These are phyloP conservation scores for Adansonia gregorii DNA, from an alignment of 441 rosid genomes.

Conservation along the genomic window DNA sequence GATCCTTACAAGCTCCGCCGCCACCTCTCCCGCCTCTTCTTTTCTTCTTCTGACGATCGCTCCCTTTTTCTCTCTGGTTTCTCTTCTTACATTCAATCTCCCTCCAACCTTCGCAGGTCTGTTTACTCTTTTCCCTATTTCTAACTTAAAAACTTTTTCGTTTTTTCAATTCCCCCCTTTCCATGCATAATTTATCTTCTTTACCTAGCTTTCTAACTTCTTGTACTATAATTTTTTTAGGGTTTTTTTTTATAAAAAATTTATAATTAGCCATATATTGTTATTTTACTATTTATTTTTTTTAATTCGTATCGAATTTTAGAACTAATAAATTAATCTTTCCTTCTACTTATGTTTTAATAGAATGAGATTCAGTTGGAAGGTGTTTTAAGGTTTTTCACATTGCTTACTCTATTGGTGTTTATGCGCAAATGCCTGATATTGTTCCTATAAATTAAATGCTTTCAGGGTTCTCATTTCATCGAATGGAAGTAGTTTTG, in stretches of 20 bases:
- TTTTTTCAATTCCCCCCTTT: not conserved
- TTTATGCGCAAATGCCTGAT: not conserved
- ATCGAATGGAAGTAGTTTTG: conserved; percentile 38
- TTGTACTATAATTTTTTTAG: not conserved
- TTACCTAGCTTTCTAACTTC: not conserved
- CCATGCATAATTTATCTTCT: not conserved
- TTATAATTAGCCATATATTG: too few relatives aligned
- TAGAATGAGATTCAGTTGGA: not conserved
- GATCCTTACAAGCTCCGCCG: conserved; percentile 66
- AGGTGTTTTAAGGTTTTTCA: conserved; percentile 5
- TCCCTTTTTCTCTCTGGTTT: conserved; percentile 62
- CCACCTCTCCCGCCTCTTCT: conserved; percentile 56
- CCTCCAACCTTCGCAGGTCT: conserved; percentile 63
- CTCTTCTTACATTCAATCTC: conserved; percentile 54
- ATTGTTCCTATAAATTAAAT: not conserved
- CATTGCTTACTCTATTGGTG: not conserved
- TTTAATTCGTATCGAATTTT: too few relatives aligned
- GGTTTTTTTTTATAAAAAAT: not conserved
- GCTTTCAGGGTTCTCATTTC: conserved; percentile 55
- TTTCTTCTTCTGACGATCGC: conserved; percentile 42
- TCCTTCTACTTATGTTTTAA: not conserved
- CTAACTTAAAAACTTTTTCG: not conserved
- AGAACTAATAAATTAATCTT: not conserved
- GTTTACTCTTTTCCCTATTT: conserved; percentile 11
- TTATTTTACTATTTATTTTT: not conserved